Evolutionary conservation across 2,329 filamentous ascomycete genomes (phyloP).

Genomic region (Anthostomella pinea): DNA sequence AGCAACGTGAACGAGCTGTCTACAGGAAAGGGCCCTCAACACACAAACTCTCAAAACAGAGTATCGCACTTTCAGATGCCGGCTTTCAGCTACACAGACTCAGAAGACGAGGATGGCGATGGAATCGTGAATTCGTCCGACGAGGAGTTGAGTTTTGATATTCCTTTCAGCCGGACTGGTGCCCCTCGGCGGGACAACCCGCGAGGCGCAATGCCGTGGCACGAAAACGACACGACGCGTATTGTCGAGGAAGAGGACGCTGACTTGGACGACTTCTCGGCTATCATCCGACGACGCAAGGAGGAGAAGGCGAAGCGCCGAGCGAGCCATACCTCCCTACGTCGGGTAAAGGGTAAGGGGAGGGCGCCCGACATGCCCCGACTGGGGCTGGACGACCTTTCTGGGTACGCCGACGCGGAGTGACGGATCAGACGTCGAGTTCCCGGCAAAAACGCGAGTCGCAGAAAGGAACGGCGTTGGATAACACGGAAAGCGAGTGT

Average conservation of each 20-base stretch:
- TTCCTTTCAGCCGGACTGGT: conserved; percentile 18
- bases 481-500: no score
- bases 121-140: conserved; percentile 19
- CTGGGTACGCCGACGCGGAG: no score
- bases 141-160: conserved; percentile 26
- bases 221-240: conserved; percentile 1
- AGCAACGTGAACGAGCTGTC: no score
- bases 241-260: conserved; percentile 10
- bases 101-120: conserved; percentile 12
- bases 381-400: no score
- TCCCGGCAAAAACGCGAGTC: no score
- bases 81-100: conserved; percentile 15
- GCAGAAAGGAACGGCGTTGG: no score
- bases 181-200: conserved; percentile 7
- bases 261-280: conserved; percentile 5
- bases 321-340: no score
- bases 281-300: conserved; percentile 8
- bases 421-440: no score
- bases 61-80: conserved; percentile 16
- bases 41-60: conserved; percentile 1
- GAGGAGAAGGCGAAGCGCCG: conserved; percentile 12
- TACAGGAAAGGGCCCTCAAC: no score
- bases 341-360: conserved; percentile 10
- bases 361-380: no score
- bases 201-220: conserved; percentile 5